These are phyloP conservation scores for Backusella tuberculispora DNA, from an alignment of 192 early-diverging fungal species.

Conservation along the genomic window DNA sequence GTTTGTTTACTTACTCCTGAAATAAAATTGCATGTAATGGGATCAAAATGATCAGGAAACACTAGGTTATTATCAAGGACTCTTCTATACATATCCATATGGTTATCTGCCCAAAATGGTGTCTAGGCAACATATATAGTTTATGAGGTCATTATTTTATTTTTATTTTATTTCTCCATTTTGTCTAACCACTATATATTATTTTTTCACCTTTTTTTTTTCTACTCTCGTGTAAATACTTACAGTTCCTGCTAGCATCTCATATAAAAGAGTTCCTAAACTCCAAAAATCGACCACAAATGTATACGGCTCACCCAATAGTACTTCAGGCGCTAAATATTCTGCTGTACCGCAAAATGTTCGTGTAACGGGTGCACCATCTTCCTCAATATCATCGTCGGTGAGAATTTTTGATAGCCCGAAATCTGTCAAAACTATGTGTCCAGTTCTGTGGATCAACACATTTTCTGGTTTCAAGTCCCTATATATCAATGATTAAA, in stretches of 20 bases:
- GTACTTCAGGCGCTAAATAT: constrained; percentile 88
- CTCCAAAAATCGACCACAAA: constrained; percentile 84
- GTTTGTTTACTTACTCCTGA: constrained; percentile 43
- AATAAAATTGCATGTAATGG: constrained; percentile 47
- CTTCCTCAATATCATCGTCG: constrained; percentile 38
- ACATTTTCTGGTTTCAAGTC: constrained; percentile 79
- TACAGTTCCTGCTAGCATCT: constrained; percentile 67
- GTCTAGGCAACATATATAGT: constrained; percentile 37
- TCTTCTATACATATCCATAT: constrained; percentile 57
- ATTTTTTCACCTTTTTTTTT: not conserved
- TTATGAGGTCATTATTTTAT: not conserved
- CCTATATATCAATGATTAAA: constrained; percentile 24
- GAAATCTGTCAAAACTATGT: constrained; percentile 78
- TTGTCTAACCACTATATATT: not conserved
- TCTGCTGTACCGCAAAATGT: constrained; percentile 91
- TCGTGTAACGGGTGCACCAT: constrained; percentile 58
- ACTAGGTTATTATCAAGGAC: constrained; percentile 56
- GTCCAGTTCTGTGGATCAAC: constrained; percentile 67
- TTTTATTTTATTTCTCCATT: not conserved
- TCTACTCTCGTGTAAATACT: constrained; percentile 1
- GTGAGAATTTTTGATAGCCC: constrained; percentile 68
- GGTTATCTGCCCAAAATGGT: constrained; percentile 65
- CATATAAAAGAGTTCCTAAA: constrained; percentile 78
- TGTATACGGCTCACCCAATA: constrained; percentile 72
- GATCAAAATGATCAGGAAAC: constrained; percentile 50